Base-by-base conservation (phyloP, 176 grass and related monocot species). In the Otatea glauca region DNA sequence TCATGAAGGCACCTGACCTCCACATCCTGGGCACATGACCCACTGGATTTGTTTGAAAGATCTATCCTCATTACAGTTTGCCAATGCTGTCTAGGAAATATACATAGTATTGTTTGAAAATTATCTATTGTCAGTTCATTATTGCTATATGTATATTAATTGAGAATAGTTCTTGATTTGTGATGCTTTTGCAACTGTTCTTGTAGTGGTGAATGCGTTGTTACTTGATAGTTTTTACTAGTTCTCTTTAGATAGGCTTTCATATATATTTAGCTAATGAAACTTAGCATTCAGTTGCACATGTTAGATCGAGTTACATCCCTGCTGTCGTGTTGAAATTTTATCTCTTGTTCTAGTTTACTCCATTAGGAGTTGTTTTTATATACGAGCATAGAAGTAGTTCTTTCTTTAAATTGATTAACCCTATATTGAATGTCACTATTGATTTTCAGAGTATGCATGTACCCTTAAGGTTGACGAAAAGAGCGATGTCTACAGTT, bases 401-500 rank as follows among this genome's bases (percentile, higher is more conserved):
- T 37, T 15, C 24, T 43, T 32, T 27, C 27, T 21, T 13, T 12
- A 62, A 53, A 38, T 51, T 66, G 35, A 42, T 10, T 77, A 59
- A 78, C 23, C 24, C 43, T 68, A 27, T 23, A 44, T 27, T 43
- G n/a, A 32, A 35, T 44, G 7, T 67, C 18, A 64, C 51, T 81
- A 7, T 55, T n/a, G 4, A 79, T 84, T 35, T 68, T 48, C 89
- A 97, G 96, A 98, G 81, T 98, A 98, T 85, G 96, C 93, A 9
- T 98, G 95, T 78, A 98, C 96, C 2, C 92, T 98, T 7, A 98
- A 98, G 83, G 91, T 98, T 3, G 96, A 98, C 7, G 96, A 98
- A 72, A 98, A 98, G 88, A 95, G 92, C 5, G 96, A 98, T 47
- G 96, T 98, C 7, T 98, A 98, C 64, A 98, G 96, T 72, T 98